Evolutionary conservation across 2,329 filamentous ascomycete genomes (phyloP).

Genomic region (Fusarium succisae): DNA sequence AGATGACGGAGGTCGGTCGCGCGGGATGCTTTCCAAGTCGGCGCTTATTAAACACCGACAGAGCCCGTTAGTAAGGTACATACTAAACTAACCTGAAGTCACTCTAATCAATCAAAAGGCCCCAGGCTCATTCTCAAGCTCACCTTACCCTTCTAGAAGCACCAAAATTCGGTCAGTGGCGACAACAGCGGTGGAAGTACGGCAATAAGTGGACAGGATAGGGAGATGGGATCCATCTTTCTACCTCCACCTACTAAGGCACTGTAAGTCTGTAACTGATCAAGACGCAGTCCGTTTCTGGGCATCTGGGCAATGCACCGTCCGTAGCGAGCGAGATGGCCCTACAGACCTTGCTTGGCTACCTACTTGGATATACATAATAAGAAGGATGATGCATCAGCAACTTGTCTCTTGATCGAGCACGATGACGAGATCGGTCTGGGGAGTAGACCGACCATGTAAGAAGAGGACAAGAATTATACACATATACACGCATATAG

Average conservation of each 20-base stretch:
- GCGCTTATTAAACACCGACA: too few species aligned
- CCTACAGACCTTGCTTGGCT: not conserved
- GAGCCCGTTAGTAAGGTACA: too few species aligned
- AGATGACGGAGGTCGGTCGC: constrained; percentile 6
- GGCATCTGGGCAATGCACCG: not conserved
- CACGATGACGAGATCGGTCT: constrained; percentile 16
- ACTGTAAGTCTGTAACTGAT: not conserved
- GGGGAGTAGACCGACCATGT: not conserved
- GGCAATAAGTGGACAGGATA: constrained; percentile 12
- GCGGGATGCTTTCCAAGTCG: not conserved
- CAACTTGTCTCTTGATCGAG: not conserved
- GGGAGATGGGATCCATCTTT: not conserved
- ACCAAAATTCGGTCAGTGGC: constrained; percentile 22
- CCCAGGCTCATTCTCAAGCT: not conserved
- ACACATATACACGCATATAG: not conserved
- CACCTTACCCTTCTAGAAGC: constrained; percentile 26
- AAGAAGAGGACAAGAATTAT: not conserved
- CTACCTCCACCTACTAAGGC: not conserved
- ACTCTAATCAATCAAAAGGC: not conserved
- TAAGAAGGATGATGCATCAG: constrained; percentile 20
- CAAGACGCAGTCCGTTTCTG: not conserved
- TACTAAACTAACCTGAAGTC: not conserved
- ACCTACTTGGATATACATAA: not conserved
- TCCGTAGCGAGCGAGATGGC: not conserved
- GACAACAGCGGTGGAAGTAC: constrained; percentile 19